phyloP scores from a whole-genome alignment of 2,329 filamentous ascomycete genomes.

The Aureobasidium musti region DNA sequence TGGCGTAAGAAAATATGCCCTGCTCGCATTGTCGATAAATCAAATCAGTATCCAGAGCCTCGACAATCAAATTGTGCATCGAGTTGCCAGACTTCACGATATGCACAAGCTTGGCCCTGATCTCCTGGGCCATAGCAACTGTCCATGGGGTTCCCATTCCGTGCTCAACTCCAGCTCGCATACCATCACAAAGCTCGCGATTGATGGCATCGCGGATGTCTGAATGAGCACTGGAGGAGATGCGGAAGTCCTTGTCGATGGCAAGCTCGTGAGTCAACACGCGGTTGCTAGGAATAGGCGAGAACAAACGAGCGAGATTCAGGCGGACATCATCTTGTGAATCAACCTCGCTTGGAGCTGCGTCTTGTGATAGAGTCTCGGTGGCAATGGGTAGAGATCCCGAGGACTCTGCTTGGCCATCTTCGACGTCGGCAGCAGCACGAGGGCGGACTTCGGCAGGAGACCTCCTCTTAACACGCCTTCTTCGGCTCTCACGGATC shows the following conservation, averaged over 20 bases:
- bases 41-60: conserved; percentile 72
- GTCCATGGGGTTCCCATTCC: conserved; percentile 69
- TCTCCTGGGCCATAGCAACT: conserved; percentile 68
- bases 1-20: conserved; percentile 77
- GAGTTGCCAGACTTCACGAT: conserved; percentile 70
- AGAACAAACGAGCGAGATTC: conserved; percentile 50
- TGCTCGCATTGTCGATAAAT: conserved; percentile 68
- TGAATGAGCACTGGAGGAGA: conserved; percentile 61
- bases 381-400: conserved; percentile 33
- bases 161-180: conserved; percentile 63
- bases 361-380: neutral
- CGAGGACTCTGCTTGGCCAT: conserved; percentile 30
- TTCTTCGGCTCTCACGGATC: conserved; percentile 69
- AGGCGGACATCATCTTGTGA: neutral
- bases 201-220: conserved; percentile 60
- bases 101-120: conserved; percentile 70
- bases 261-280: conserved; percentile 76
- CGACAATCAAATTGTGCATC: conserved; percentile 73
- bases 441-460: conserved; percentile 71
- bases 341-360: neutral
- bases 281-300: conserved; percentile 69
- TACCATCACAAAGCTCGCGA: conserved; percentile 60
- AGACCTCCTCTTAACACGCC: conserved; percentile 64
- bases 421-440: conserved; percentile 49
- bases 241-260: conserved; percentile 75